Evolutionary conservation across 2,329 filamentous ascomycete genomes (phyloP), one percentile per base, ranked within the genome.

Genomic region (Zymoseptoria brevis): DNA sequence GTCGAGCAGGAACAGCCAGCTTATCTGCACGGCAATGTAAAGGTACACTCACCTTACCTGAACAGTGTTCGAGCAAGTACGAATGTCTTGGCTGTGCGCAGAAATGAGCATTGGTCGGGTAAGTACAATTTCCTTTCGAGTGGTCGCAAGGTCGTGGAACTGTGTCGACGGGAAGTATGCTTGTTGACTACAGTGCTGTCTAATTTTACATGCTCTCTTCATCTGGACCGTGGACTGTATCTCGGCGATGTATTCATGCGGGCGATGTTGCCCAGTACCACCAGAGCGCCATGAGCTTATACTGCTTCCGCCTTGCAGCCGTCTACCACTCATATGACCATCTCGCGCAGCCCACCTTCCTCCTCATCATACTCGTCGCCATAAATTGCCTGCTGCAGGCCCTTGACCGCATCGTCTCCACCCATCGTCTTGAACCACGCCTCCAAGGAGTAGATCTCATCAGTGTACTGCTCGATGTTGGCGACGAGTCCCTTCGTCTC

Each of bases 361-460:
- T 85, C 81, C 57, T 79, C 71, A 57, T 77, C 78, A 66, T 77
- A 83, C 65, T 84, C 80, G 21, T 77, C 77, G 8, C 78, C 80
- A 64, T 84, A 85, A 54, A 75, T 76, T 51, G 75, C 72, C 56
- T 71, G 74, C 66, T 77, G 75, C 16, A 82, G 68, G 3, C 62
- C 64, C n/a, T 73, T 65, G 19, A 83, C 63, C 5, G 73, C 59
- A 60, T 79, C 79, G 50, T 73, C 70, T 66, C 81, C 79, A 2
- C 69, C 69, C 19, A 61, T 61, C 56, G 70, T 71, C 65, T 72
- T 74, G 49, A 79, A 62, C 74, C 75, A 79, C 26, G 70, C 66
- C 59, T 80, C 77, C 75, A 80, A 77, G 58, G 69, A 67, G 54
- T 74, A 72, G 35, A 80, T 77, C 19, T 78, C 73, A 50, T 80